Evolutionary conservation across 2,329 filamentous ascomycete species (phyloP).

Genomic region (Colletotrichum godetiae): DNA sequence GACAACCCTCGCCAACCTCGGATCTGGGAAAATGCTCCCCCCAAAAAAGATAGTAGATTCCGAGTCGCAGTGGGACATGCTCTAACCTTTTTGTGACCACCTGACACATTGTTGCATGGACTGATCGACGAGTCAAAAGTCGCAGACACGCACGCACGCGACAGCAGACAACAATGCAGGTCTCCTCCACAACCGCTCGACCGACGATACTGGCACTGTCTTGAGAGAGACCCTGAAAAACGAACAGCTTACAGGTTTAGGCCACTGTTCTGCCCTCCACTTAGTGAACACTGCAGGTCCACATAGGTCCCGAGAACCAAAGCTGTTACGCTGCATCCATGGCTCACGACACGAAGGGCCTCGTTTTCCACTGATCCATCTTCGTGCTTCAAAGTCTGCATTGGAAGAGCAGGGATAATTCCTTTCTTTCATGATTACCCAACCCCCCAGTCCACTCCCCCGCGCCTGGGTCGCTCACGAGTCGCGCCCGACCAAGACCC

Average conservation of each 20-base stretch:
- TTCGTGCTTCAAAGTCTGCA: background rate
- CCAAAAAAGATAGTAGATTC: background rate
- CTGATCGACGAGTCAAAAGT: background rate
- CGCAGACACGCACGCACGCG: background rate
- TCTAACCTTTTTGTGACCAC: background rate
- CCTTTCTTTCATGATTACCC: background rate
- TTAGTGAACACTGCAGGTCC: conserved; percentile 1
- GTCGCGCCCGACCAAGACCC: background rate
- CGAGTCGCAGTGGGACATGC: background rate
- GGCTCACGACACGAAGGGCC: background rate
- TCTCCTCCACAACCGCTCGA: background rate
- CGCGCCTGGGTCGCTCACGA: background rate
- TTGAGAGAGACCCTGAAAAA: conserved; percentile 10
- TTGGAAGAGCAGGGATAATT: background rate
- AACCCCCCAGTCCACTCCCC: background rate
- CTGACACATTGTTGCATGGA: conserved; percentile 2
- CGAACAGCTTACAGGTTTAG: background rate
- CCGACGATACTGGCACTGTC: background rate
- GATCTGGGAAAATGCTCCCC: background rate
- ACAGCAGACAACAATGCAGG: background rate
- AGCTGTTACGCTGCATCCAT: background rate
- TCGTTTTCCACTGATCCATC: background rate
- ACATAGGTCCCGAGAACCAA: conserved; percentile 6
- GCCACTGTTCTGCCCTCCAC: background rate
- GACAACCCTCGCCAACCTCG: conserved; percentile 5